phyloP scores from a whole-genome alignment of 2,329 filamentous ascomycete species.

The Leptographium radiaticola region DNA sequence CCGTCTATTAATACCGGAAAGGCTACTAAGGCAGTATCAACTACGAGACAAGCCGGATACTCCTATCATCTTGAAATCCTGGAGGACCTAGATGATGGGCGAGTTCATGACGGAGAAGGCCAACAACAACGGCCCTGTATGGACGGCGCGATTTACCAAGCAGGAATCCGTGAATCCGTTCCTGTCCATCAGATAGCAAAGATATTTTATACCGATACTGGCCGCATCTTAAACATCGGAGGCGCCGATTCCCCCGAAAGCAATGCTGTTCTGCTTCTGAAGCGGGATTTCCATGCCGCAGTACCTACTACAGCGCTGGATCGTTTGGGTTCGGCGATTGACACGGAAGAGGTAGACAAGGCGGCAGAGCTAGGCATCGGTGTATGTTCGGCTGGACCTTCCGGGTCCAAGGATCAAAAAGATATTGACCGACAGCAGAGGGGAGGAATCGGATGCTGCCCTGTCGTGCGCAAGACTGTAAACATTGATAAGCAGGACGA shows the following conservation, averaged over 20 bases:
- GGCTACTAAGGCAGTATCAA: slow-evolving; percentile 11
- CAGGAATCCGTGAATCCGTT: slow-evolving; percentile 40
- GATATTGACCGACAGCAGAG: slow-evolving; percentile 33
- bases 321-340: slow-evolving; percentile 11
- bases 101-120: slow-evolving; percentile 32
- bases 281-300: slow-evolving; percentile 51
- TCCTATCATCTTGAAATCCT: slow-evolving; percentile 71
- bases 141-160: slow-evolving; percentile 27
- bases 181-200: slow-evolving; percentile 57
- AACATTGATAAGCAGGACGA: slow-evolving; percentile 8
- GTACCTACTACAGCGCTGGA: slow-evolving; percentile 34
- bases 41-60: slow-evolving; percentile 31
- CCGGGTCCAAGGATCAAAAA: slow-evolving; percentile 24
- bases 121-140: slow-evolving; percentile 6
- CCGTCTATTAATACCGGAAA: background rate
- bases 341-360: slow-evolving; percentile 4
- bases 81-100: slow-evolving; percentile 59
- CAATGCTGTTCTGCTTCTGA: slow-evolving; percentile 61
- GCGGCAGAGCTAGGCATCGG: slow-evolving; percentile 11
- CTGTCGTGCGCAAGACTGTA: background rate
- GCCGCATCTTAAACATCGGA: slow-evolving; percentile 72
- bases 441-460: slow-evolving; percentile 17
- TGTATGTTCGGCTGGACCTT: slow-evolving; percentile 2
- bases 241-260: slow-evolving; percentile 47
- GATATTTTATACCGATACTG: slow-evolving; percentile 86